Base-by-base conservation (phyloP, 495 filamentous ascomycete species). In the Penicillium desertorum region DNA sequence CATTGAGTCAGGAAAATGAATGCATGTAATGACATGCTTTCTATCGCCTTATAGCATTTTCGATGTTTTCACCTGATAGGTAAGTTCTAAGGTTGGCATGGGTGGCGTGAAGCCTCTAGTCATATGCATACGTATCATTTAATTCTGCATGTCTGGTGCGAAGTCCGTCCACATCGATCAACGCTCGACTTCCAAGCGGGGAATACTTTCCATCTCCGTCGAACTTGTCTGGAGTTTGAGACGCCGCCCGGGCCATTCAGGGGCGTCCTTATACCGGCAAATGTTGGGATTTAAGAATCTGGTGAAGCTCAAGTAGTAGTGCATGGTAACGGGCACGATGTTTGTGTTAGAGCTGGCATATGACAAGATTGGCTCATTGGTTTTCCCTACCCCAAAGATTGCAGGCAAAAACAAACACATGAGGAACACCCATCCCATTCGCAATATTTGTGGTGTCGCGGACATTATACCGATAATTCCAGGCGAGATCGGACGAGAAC, bases 391-490 rank as follows among this genome's bases (percentile, higher is more conserved):
- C 0, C 71, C 73, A 67, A 83, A 89, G 8, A 89, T 81, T 0
- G 86, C 84, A n/a, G 68, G 29, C 74, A 58, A 58, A 78, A 63
- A 89, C 86, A 0, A 82, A 75, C 0, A 80, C 81, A 62, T 91
- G 86, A 2, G 84, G 81, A 1, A 87, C 85, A 5, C 87, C 87
- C 11, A 80, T 54, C 2, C 87, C 86, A n/a, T 71, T 44, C 0
- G 69, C 69, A 6, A 75, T 65, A 25, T 81, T 70, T 0, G 59
- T 56, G 4, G 76, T 70, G 51, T 86, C 81, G 19, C 74, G 63
- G 11, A 89, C 84, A 60, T 88, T 85, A 68, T 79, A 88, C 0
- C 80, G 79, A 62, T 89, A 91, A 59, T 78, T 82, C 76, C 80
- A 87, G 3, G 73, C 64, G 7, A 58, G 57, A 25, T 62, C 29